Base-by-base conservation (phyloP, 108 stramenopile genomes). In the Parietichytrium sp. region DNA sequence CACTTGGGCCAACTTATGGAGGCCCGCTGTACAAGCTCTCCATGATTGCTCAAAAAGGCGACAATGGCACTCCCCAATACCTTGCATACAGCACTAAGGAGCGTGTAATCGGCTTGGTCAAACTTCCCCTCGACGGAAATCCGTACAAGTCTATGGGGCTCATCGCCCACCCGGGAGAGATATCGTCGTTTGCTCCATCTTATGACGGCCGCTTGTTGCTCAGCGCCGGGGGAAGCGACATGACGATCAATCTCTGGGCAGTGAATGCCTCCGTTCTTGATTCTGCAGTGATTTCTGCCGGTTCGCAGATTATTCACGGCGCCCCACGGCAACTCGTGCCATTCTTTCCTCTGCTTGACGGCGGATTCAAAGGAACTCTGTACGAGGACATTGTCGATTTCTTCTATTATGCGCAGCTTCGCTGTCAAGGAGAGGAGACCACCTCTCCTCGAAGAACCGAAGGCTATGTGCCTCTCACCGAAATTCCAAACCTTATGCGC, bases 91-190 rank as follows among this genome's bases (percentile, higher is more conserved):
- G 33, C 4, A 83, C 85, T 4, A 54, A 13, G 8, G 54, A 61
- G 3, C 47, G 54, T 36, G 81, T 84, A 15, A 47, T 54, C 12
- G 84, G 87, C n/a, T 18, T 87, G 10, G 16, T 83, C 29, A 42
- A 84, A 77, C 31, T 90, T 4, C 91, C 91, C 0, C 48, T 91
- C 27, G 89, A 89, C 80, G 91, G 91, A 0, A 81, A 91, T 54
- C 88, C 89, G 7, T 38, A 52, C 79, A 83, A 85, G 51, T 72
- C 54, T 18, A 84, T 89, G 88, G 91, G 90, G 20, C 55, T 90
- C n/a, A 87, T 91, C 20, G 91, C 91, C 18, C 91, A 91, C 48
- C 91, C 91, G 13, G 78, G 83, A 7, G 79, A 78, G n/a, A 86
- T 91, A 26, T 82, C 80, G 18, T 82, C 48, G 4, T 42, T 90